Percentiles rank a stretch among this genome's conserved stretches.
phyloP scores from a whole-genome alignment of 345 rosid species.

The Moricandia arvensis region DNA sequence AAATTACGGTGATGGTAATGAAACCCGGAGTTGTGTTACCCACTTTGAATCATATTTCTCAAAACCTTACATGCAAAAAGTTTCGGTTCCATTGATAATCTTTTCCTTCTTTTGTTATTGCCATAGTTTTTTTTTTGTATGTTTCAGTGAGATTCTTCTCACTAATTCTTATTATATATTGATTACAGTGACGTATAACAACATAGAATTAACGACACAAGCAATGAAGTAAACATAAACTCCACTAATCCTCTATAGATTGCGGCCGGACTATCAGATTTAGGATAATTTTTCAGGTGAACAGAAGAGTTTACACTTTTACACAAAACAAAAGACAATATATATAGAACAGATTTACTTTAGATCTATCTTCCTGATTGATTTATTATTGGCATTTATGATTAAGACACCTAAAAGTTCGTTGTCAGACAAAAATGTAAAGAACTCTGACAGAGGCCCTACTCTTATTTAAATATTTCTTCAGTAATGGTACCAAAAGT shows the following conservation, averaged over 20 bases:
- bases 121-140: no score
- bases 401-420: constrained; percentile 32
- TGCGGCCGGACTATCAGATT: not conserved
- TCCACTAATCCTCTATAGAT: not conserved
- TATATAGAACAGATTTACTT: constrained; percentile 16
- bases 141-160: no score
- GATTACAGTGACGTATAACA: no score
- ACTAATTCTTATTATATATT: no score
- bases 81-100: not conserved
- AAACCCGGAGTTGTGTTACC: constrained; percentile 39
- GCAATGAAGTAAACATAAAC: not conserved
- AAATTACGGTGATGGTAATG: constrained; percentile 32
- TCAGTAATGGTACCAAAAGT: constrained; percentile 24
- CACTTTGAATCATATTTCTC: constrained; percentile 18
- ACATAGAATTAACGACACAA: not conserved
- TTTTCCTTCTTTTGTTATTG: not conserved
- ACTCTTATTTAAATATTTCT: not conserved
- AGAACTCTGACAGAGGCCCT: constrained; percentile 16
- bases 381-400: constrained; percentile 24
- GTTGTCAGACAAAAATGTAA: constrained; percentile 18
- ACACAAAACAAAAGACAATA: not conserved
- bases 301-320: not conserved
- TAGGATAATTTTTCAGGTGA: not conserved
- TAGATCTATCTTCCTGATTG: constrained; percentile 36
- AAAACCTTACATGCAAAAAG: constrained; percentile 6